Conservation (phyloP, 73 alveolate genomes). For the Paramecium sexaurelia region DNA sequence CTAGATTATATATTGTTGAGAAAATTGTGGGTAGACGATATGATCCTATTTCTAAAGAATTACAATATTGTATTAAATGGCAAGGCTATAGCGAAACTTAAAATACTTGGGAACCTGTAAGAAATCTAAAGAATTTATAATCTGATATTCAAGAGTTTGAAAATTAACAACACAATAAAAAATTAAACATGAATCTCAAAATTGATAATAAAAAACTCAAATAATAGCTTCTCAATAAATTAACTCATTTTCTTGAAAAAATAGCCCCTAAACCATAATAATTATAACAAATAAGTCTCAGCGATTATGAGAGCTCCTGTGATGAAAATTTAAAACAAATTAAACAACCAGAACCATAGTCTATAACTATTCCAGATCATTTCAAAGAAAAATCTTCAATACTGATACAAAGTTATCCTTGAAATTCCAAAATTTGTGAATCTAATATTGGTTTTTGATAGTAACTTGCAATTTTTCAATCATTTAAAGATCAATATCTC, state of each 20-base stretch:
- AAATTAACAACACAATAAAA: not conserved
- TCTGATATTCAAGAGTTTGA: not conserved
- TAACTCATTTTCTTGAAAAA: not conserved
- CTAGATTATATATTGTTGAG: not conserved
- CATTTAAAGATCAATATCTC: not conserved
- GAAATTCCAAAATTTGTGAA: not conserved
- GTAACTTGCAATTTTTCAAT: not conserved
- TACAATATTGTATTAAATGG: slow-evolving; percentile 36
- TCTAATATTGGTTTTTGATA: slow-evolving; percentile 11
- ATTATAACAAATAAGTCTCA: slow-evolving; percentile 12
- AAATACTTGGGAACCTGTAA: slow-evolving; percentile 52
- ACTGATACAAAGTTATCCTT: not conserved
- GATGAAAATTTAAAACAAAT: not conserved
- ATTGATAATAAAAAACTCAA: not conserved
- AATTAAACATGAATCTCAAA: not conserved
- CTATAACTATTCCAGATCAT: not conserved
- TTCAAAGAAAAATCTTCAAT: not conserved
- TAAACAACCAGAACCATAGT: not conserved
- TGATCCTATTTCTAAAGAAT: not conserved
- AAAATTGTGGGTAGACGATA: not conserved
- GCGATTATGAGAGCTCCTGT: slow-evolving; percentile 10
- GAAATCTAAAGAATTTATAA: not conserved
- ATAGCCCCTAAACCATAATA: not conserved
- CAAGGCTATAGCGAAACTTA: not conserved
- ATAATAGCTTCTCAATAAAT: not conserved